These are phyloP conservation scores for Sporothrix protearum DNA, from an alignment of 2,329 filamentous ascomycete species.

Conservation along the genomic window DNA sequence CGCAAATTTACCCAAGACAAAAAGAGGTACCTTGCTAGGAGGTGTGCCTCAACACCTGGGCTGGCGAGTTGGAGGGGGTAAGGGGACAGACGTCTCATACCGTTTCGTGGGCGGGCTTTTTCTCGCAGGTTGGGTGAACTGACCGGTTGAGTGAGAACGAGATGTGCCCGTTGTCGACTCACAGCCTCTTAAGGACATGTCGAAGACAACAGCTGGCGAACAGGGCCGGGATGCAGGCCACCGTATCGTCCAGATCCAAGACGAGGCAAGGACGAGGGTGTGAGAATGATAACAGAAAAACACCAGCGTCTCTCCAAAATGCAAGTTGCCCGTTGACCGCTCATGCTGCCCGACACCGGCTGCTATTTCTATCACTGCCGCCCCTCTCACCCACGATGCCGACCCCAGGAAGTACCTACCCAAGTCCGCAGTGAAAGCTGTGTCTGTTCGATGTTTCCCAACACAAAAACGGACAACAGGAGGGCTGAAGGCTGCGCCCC, in stretches of 20 bases:
- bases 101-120: not conserved
- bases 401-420: not conserved
- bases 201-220: not conserved
- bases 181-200: not conserved
- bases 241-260: not conserved
- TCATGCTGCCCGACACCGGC: not conserved
- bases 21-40: not conserved
- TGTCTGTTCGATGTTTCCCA: not conserved
- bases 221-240: not conserved
- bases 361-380: not conserved
- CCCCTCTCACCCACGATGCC: not conserved
- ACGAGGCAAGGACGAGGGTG: not conserved
- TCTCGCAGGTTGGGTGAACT: not conserved
- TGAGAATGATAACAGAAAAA: too few species aligned
- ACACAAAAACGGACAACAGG: not conserved
- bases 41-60: not conserved
- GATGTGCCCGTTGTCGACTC: not conserved
- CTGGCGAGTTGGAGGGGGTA: not conserved
- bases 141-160: not conserved
- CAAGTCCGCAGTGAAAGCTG: not conserved
- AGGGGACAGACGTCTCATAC: not conserved
- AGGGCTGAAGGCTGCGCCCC: conserved; percentile 15
- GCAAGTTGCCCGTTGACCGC: not conserved
- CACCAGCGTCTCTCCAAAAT: not conserved
- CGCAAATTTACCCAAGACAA: not conserved